Evolutionary conservation across 768 basidiomycete species (phyloP), one percentile per base, ranked within the genome.

Genomic region (Collybia sordida): DNA sequence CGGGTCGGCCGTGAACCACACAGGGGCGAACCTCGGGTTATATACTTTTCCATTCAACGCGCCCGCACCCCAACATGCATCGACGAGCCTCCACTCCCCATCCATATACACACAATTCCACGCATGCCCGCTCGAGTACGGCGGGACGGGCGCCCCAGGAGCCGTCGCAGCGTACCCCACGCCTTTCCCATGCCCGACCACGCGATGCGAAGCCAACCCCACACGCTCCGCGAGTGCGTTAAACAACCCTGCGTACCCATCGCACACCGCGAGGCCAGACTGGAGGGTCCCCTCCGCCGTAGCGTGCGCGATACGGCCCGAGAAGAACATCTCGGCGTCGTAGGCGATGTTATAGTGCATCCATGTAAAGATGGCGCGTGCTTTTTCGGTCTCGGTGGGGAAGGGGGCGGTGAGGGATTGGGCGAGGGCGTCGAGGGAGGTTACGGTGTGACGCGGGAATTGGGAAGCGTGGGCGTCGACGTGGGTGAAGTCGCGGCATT

Each of bases 1-100:
- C n/a, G 72, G 65, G 3, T 69, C 57, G 17, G 69, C 73, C 15
- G 65, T 70, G 55, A 77, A 79, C 72, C 73, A 77, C 18, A 61
- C 60, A 6, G 74, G 64, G 23, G 66, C 60, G 45, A 77, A 73
- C 34, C 64, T 62, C 42, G 65, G 59, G 19, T 61, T 57, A 59
- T 71, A 78, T 3, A 54, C 49, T 11, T 56, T 51, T 35, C 70
- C 72, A 38, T 64, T 61, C 36, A 77, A 58, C 23, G 62, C 66
- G n/a, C 78, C 78, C 21, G 75, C 70, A 15, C 76, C 78, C 76
- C 78, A 79, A 56, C 75, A 77, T 8, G 71, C 52, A 56, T 79
- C 78, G 28, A 79, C 61, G 24, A 79, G 64, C 19, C 66, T 67
- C 76, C 78, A 79, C 49, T 72, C 67, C 39, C 67, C 73, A 54